Base-by-base conservation (phyloP, 2,329 filamentous ascomycete species). In the Penicillium sp. region DNA sequence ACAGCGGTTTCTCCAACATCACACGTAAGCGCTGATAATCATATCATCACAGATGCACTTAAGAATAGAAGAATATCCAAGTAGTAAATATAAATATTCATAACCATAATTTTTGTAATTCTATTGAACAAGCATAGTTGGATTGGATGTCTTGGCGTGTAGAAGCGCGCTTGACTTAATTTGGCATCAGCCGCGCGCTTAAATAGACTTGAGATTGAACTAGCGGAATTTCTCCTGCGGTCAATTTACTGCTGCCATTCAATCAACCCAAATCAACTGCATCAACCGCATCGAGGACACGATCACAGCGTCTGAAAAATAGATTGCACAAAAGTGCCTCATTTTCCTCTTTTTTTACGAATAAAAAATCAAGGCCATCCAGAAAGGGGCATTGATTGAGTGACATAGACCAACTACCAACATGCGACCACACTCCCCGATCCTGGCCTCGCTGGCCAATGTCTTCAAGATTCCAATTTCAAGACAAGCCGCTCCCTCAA, bases 361-460 rank as follows among this genome's bases (percentile, higher is more conserved):
- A 6, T 16, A 40, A n/a, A 20, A 14, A 51, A 30, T 14, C n/a
- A n/a, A 40, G 26, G 12, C 12, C 23, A 40, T 28, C n/a, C 33
- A 42, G n/a, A 18, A 51, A 18, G 11, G 18, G 6, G n/a, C 3
- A 30, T 30, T 30, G 28, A 20, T 4, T 1, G 38, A 23, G 35
- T n/a, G 30, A 28, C 7, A 8, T 28, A 52, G 8, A 26, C n/a
- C 18, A 43, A 51, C 5, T 14, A 6, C 11, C 12, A 23, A 23
- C 24, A 60, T 58, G 56, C 56, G 56, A 46, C 24, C 73, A 46
- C 66, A 69, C 62, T 76, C 69, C 46, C 74, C 73, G 5, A 63
- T 74, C 5, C 74, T 78, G 61, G 68, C 72, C 59, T 77, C 73
- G 3, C 68, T 79, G 56, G 74, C 75, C 60, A 74, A 70, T 48